Evolutionary conservation across 768 basidiomycete genomes (phyloP).

Genomic region (Kwoniella pini): DNA sequence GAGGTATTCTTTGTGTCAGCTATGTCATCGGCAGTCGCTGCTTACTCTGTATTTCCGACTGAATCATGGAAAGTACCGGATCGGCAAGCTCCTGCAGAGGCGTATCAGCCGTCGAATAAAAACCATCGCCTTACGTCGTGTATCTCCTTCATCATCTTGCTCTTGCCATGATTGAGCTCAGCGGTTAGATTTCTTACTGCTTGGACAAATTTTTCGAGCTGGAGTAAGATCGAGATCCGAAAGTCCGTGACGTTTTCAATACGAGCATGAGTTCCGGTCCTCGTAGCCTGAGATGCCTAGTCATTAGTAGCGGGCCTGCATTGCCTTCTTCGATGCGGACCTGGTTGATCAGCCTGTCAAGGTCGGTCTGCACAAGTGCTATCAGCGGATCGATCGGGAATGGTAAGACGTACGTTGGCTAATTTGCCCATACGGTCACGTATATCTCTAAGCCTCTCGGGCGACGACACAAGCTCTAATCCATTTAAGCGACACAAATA

Average conservation of each 20-base stretch:
- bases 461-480: constrained; percentile 2
- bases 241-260: constrained; percentile 15
- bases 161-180: not conserved
- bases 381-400: constrained; percentile 15
- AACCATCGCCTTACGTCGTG: not conserved
- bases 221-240: constrained; percentile 62
- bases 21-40: no score
- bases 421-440: not conserved
- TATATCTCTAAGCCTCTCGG: constrained; percentile 2
- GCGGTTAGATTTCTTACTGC: not conserved
- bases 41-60: not conserved
- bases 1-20: constrained; percentile 5
- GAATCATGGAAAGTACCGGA: not conserved
- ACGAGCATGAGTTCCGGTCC: not conserved
- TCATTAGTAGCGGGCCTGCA: no score
- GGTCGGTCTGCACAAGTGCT: constrained; percentile 65
- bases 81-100: constrained; percentile 5
- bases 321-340: no score
- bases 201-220: constrained; percentile 68
- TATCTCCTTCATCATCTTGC: constrained; percentile 49
- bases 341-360: constrained; percentile 74
- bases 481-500: not conserved
- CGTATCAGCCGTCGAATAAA: not conserved
- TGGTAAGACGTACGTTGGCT: constrained; percentile 2
- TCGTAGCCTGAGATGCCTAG: constrained; percentile 16